Evolutionary conservation across 169 alveolate genomes (phyloP).

Genomic region (Plasmodium coatneyi): DNA sequence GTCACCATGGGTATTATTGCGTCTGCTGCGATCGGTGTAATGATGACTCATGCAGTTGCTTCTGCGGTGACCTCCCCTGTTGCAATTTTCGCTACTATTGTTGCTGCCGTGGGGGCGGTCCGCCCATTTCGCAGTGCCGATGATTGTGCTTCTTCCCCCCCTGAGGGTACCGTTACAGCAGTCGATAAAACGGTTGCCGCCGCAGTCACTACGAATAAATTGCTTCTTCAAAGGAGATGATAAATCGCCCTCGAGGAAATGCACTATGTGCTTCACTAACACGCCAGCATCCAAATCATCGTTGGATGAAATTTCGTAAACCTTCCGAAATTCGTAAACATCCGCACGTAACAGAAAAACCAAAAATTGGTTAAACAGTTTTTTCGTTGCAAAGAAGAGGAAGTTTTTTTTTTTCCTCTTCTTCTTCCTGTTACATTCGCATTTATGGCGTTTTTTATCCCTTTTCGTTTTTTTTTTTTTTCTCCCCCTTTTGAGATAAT

Average conservation of each 20-base stretch:
- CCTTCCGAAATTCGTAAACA: conserved; percentile 26
- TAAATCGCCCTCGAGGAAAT: conserved; percentile 25
- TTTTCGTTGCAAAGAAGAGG: conserved; percentile 53
- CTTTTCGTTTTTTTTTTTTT: conserved; percentile 4
- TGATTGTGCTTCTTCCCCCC: neutral
- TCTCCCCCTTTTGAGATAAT: neutral
- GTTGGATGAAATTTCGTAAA: conserved; percentile 14
- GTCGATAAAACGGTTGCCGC: neutral
- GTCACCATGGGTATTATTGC: neutral
- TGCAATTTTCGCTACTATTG: too few species aligned
- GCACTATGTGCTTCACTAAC: conserved; percentile 16
- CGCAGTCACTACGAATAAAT: neutral
- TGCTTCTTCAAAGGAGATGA: conserved; percentile 1
- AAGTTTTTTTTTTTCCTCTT: neutral
- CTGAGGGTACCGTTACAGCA: neutral
- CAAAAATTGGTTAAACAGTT: conserved; percentile 52
- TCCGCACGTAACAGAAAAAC: conserved; percentile 43
- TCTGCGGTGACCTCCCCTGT: neutral
- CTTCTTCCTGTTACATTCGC: neutral
- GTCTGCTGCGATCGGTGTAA: neutral
- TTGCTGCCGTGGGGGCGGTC: neutral
- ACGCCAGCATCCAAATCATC: conserved; percentile 19
- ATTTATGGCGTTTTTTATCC: neutral
- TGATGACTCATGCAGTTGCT: neutral
- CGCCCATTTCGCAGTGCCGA: neutral